Conservation (phyloP, 1,284 basidiomycete species). For the Veloporphyrellus conicus region DNA sequence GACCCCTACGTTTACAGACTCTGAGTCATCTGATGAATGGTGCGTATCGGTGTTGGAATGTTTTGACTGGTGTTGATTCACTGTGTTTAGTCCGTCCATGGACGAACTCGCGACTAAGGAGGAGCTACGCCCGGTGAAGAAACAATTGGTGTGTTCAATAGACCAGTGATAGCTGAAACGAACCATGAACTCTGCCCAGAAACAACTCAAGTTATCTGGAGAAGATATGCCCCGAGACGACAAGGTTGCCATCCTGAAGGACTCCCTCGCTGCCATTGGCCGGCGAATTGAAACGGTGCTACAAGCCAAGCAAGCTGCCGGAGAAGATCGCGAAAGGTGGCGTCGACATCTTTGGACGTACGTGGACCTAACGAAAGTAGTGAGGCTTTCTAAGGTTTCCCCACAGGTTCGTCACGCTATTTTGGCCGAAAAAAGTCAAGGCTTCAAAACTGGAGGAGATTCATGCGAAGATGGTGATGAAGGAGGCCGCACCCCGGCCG, state of each 20-base stretch:
- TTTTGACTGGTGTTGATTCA: conserved; percentile 1
- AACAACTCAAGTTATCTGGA: conserved; percentile 90
- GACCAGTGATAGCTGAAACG: not conserved
- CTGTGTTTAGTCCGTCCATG: conserved; percentile 76
- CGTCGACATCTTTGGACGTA: conserved; percentile 94
- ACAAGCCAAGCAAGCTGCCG: conserved; percentile 67
- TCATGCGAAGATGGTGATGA: conserved; percentile 89
- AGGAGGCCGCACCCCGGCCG: conserved; percentile 58
- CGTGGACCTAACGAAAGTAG: conserved; percentile 36
- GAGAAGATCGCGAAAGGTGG: conserved; percentile 82
- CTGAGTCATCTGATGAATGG: conserved; percentile 85
- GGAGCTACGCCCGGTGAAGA: conserved; percentile 93
- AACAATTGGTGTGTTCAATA: conserved; percentile 70
- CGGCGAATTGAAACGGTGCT: conserved; percentile 87
- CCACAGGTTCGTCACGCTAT: conserved; percentile 81
- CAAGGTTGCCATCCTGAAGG: conserved; percentile 93
- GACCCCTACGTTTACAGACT: conserved; percentile 89
- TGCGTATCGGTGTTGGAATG: conserved; percentile 37
- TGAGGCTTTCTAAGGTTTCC: conserved; percentile 12
- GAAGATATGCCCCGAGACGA: conserved; percentile 90
- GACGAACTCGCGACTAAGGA: conserved; percentile 95
- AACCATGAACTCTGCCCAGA: conserved; percentile 45
- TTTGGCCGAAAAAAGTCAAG: conserved; percentile 97
- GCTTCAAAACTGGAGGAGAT: conserved; percentile 89
- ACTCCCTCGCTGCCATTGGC: conserved; percentile 92